Evolutionary conservation across 129 eudicot genomes (phyloP).

Genomic region (Flaveria linearis): DNA sequence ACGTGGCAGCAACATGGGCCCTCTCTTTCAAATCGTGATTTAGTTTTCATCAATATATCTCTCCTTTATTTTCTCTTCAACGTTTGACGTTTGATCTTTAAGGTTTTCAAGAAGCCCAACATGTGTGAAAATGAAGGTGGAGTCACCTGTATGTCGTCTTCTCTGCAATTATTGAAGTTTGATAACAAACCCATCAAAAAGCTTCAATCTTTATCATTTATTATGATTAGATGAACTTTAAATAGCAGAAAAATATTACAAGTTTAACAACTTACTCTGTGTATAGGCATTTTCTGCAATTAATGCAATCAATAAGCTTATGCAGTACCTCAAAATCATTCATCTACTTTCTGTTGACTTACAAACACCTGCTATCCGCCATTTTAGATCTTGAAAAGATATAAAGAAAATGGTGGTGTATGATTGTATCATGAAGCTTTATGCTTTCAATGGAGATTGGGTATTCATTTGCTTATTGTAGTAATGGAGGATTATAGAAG

Average conservation of each 20-base stretch:
- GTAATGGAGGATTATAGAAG: too few relatives aligned
- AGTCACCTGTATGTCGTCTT: conserved; percentile 33
- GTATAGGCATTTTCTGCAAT: conserved; percentile 24
- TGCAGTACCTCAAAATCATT: neutral
- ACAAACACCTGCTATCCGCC: neutral
- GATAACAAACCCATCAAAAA: conserved; percentile 21
- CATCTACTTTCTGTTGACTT: neutral
- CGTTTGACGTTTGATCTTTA: conserved; percentile 25
- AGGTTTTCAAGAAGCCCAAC: conserved; percentile 27
- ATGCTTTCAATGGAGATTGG: too few relatives aligned
- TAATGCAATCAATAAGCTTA: conserved; percentile 23
- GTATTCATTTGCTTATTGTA: too few relatives aligned
- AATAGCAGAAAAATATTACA: neutral
- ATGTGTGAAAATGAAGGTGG: conserved; percentile 34
- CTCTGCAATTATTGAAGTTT: conserved; percentile 22
- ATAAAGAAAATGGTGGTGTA: conserved; percentile 6
- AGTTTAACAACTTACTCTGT: conserved; percentile 23
- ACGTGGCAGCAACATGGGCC: conserved; percentile 60
- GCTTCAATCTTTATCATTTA: conserved; percentile 18
- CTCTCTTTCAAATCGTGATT: conserved; percentile 31
- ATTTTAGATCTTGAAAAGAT: conserved; percentile 29
- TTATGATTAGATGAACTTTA: neutral
- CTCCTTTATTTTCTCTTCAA: conserved; percentile 35
- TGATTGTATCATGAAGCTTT: conserved; percentile 8
- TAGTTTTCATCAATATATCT: conserved; percentile 27